phyloP scores from a whole-genome alignment of 805 yeast species.

The Ogataea paraovalis region DNA sequence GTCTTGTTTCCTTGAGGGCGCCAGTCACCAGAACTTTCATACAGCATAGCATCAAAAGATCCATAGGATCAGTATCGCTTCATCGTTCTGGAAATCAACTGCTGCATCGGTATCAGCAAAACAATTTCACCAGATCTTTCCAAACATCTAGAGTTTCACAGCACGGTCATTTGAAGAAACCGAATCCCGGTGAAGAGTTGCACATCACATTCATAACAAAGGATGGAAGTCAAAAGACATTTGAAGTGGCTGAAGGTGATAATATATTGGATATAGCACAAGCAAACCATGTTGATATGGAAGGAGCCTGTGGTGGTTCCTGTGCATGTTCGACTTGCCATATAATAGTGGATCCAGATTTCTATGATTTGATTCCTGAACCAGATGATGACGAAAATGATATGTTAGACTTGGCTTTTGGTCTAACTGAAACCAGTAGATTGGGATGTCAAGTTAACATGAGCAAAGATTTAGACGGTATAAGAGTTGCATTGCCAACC shows the following conservation, averaged over 20 bases:
- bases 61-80: neutral
- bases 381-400: conserved; percentile 98
- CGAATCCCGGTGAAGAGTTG: conserved; percentile 89
- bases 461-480: conserved; percentile 87
- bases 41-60: neutral
- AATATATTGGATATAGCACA: conserved; percentile 91
- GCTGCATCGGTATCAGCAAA: neutral
- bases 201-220: conserved; percentile 86
- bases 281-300: conserved; percentile 90
- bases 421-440: conserved; percentile 93
- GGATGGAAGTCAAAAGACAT: conserved; percentile 78
- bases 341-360: conserved; percentile 92
- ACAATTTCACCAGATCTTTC: conserved; percentile 9
- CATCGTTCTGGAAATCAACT: neutral
- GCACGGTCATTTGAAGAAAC: conserved; percentile 89
- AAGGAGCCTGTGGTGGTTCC: conserved; percentile 97
- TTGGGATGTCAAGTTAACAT: conserved; percentile 91
- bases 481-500: conserved; percentile 93
- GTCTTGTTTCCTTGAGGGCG: neutral
- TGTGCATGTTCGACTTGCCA: conserved; percentile 99
- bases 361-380: conserved; percentile 85
- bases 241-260: conserved; percentile 91
- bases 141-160: conserved; percentile 14
- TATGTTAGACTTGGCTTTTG: conserved; percentile 96
- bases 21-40: neutral